phyloP scores from a whole-genome alignment of 1,284 basidiomycete genomes.

The Pseudomicrostroma phylloplanum region DNA sequence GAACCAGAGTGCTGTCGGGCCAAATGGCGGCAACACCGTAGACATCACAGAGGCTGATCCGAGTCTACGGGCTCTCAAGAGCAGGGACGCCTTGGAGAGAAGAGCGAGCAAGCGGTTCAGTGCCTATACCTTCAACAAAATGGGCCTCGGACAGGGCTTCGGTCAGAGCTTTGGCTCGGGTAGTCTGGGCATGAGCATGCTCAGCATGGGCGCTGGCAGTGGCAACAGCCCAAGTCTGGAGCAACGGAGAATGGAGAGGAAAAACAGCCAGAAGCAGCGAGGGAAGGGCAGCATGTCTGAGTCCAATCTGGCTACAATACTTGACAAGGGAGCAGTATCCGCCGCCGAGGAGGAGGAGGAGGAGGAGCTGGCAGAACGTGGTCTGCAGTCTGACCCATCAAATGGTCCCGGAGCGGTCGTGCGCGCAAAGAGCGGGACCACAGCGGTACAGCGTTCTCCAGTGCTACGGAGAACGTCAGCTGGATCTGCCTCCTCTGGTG shows the following conservation, averaged over 20 bases:
- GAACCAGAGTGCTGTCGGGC: background rate
- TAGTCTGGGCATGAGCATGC: constrained; percentile 15
- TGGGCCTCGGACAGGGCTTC: constrained; percentile 57
- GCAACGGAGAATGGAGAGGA: background rate
- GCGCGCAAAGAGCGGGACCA: too few species aligned
- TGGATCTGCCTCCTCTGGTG: too few species aligned
- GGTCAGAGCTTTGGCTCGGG: constrained; percentile 16
- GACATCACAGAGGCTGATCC: constrained; percentile 65
- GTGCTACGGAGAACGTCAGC: too few species aligned
- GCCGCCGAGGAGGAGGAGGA: too few species aligned
- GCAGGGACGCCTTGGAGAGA: constrained; percentile 77
- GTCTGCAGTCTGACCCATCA: too few species aligned
- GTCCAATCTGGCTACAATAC: too few species aligned
- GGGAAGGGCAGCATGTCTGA: too few species aligned
- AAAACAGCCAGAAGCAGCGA: background rate
- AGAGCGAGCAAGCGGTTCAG: constrained; percentile 94
- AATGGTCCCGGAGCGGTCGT: too few species aligned
- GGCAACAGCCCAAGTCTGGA: constrained; percentile 3
- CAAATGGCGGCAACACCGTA: background rate
- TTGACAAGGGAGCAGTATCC: too few species aligned
- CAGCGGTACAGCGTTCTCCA: too few species aligned
- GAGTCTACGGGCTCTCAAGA: constrained; percentile 80
- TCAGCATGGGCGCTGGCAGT: constrained; percentile 25
- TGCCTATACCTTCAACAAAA: constrained; percentile 89
- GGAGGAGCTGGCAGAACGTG: too few species aligned